phyloP scores from a whole-genome alignment of 2,329 filamentous ascomycete genomes.

The Emydomyces testavorans region DNA sequence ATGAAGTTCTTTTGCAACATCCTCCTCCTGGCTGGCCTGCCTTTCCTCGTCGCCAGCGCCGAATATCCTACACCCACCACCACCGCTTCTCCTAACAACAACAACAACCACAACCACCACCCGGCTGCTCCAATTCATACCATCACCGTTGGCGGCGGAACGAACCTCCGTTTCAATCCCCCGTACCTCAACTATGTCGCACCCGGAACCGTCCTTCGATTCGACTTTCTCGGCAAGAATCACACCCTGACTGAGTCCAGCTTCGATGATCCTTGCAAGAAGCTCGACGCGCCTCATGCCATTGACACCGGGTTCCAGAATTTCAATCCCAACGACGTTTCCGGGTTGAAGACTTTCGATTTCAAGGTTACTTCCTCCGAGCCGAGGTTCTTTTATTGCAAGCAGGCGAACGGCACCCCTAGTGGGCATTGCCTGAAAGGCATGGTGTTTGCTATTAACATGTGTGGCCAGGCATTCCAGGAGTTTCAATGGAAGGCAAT shows the following conservation, averaged over 20 bases:
- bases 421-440: slow-evolving; percentile 56
- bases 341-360: slow-evolving; percentile 46
- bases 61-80: neutral
- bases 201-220: slow-evolving; percentile 59
- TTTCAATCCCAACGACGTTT: slow-evolving; percentile 58
- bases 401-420: slow-evolving; percentile 35
- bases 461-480: slow-evolving; percentile 58
- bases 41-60: neutral
- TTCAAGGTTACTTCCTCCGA: slow-evolving; percentile 33
- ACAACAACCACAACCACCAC: too few relatives aligned
- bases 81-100: too few relatives aligned
- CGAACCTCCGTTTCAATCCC: slow-evolving; percentile 48
- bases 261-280: slow-evolving; percentile 55
- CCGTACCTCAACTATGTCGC: slow-evolving; percentile 45
- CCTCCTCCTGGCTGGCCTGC: neutral
- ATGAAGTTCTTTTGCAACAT: neutral
- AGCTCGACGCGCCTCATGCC: slow-evolving; percentile 44
- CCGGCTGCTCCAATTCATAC: slow-evolving; percentile 33
- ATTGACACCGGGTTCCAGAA: slow-evolving; percentile 59
- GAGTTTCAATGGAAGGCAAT: slow-evolving; percentile 60
- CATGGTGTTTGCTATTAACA: slow-evolving; percentile 72
- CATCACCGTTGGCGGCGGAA: slow-evolving; percentile 54
- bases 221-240: slow-evolving; percentile 60
- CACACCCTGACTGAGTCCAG: slow-evolving; percentile 64
- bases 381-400: slow-evolving; percentile 68